These are phyloP conservation scores for Wickerhamomyces bovis DNA, from an alignment of 805 yeast genomes.

Conservation along the genomic window DNA sequence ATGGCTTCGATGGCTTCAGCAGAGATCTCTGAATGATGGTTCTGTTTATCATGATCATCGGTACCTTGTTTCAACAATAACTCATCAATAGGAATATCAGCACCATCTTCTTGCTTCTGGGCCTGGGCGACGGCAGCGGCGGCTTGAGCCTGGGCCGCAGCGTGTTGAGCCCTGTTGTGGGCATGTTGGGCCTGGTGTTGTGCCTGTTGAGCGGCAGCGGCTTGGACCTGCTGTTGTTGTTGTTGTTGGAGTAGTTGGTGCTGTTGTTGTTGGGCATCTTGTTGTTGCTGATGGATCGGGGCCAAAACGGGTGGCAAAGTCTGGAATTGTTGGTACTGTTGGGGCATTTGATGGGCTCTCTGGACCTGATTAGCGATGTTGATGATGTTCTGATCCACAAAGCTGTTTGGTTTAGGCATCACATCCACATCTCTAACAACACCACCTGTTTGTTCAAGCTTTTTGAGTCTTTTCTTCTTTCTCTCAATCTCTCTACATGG, in stretches of 20 bases:
- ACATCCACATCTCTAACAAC: slow-evolving; percentile 3
- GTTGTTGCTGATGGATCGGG: slow-evolving; percentile 4
- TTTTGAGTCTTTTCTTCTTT: slow-evolving; percentile 7
- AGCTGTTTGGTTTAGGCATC: slow-evolving; percentile 5
- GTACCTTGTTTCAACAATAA: slow-evolving; percentile 10
- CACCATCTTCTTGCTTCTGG: slow-evolving; percentile 9
- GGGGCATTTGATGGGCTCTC: slow-evolving; percentile 5
- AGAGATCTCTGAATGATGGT: slow-evolving; percentile 3
- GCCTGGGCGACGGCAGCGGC: slow-evolving; percentile 6
- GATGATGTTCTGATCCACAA: slow-evolving; percentile 9
- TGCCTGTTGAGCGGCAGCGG: slow-evolving; percentile 8
- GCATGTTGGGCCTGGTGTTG: slow-evolving; percentile 7
- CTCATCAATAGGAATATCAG: slow-evolving; percentile 15
- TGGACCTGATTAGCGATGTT: slow-evolving; percentile 10
- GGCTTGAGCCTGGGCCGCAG: slow-evolving; percentile 7
- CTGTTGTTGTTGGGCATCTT: slow-evolving; percentile 5
- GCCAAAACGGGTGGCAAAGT: slow-evolving; percentile 4
- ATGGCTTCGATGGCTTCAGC: slow-evolving; percentile 9
- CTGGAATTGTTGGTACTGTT: neutral
- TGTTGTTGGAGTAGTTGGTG: slow-evolving; percentile 7
- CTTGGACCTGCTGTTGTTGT: slow-evolving; percentile 8
- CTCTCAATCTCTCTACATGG: slow-evolving; percentile 22
- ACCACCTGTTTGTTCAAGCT: slow-evolving; percentile 10
- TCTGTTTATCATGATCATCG: neutral
- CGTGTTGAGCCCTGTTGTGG: slow-evolving; percentile 4